These are phyloP conservation scores for Agapanthus africanus DNA, from an alignment of 106 monocot genomes.

Conservation along the genomic window DNA sequence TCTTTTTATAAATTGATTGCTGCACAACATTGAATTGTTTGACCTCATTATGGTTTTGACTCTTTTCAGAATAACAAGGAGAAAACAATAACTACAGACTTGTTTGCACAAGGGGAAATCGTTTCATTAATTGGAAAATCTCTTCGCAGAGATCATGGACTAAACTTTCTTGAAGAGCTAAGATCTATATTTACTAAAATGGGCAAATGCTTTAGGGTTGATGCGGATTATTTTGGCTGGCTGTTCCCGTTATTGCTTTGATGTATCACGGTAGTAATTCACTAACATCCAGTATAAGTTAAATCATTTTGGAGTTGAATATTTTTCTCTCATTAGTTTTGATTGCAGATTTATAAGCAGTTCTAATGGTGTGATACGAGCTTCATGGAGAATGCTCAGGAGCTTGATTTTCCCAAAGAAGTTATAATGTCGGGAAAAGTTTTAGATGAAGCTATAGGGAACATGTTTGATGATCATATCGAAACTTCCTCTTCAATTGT, in stretches of 20 bases:
- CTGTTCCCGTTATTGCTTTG: conserved; percentile 17
- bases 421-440: conserved; percentile 12
- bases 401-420: conserved; percentile 14
- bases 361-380: conserved; percentile 14
- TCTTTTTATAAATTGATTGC: too few species aligned
- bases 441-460: conserved; percentile 14
- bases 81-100: background rate
- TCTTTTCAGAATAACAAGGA: conserved; percentile 20
- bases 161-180: conserved; percentile 21
- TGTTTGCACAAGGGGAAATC: conserved; percentile 16
- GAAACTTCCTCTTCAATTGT: conserved; percentile 21
- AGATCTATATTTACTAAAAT: conserved; percentile 27
- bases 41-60: background rate
- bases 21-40: background rate
- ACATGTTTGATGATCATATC: conserved; percentile 9
- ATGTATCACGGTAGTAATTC: conserved; percentile 23
- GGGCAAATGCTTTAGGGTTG: conserved; percentile 48
- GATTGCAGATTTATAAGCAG: conserved; percentile 20
- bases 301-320: background rate
- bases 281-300: background rate
- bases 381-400: conserved; percentile 15
- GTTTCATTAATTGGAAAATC: conserved; percentile 13
- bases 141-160: conserved; percentile 10
- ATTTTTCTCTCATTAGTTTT: background rate
- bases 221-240: conserved; percentile 31